Base-by-base conservation (phyloP, 1,284 basidiomycete species). In the Puccinia polysora region DNA sequence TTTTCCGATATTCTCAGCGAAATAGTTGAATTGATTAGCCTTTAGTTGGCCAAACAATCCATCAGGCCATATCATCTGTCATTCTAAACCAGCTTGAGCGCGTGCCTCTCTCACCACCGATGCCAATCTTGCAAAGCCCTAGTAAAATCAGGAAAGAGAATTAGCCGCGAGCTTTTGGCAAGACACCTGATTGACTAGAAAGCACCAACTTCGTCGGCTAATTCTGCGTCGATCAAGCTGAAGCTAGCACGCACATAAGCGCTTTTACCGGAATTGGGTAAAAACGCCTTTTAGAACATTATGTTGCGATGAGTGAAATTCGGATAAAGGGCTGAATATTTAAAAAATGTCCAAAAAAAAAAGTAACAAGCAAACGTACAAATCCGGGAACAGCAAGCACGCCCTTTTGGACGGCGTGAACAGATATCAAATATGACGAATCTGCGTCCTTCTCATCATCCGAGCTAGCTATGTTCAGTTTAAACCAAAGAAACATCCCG, bases 231-330 rank as follows among this genome's bases (percentile, higher is more conserved):
- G n/a, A 87, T 82, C 67, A 91, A 78, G 77, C 89, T 89, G 81
- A 93, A 94, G 50, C 88, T 84, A 23, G 89, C 88, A 32, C 91
- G 85, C 30, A 94, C 87, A 78, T 88, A 90, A 25, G 86, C 82
- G 8, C 86, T 86, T 78, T 84, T 85, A 40, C 84, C 81, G 12
- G 86, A 86, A 65, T 84, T 86, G 1, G 91, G 89, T 75, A 88
- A 83, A 82, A 92, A 94, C 4, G 78, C 79, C 73, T 71, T 23
- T 2, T 23, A 40, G 36, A 34, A 32, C 8, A 10, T 20, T 20
- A 12, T 1, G 32, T 43, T 43, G 18, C 8, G n/a, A n/a, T n/a
- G n/a, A n/a, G n/a, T n/a, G n/a, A n/a, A n/a, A n/a, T n/a, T n/a
- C n/a, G n/a, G n/a, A n/a, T n/a, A n/a, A n/a, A n/a, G n/a, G n/a